phyloP scores from a whole-genome alignment of 805 yeast genomes.

The Kuraishia floccosa region DNA sequence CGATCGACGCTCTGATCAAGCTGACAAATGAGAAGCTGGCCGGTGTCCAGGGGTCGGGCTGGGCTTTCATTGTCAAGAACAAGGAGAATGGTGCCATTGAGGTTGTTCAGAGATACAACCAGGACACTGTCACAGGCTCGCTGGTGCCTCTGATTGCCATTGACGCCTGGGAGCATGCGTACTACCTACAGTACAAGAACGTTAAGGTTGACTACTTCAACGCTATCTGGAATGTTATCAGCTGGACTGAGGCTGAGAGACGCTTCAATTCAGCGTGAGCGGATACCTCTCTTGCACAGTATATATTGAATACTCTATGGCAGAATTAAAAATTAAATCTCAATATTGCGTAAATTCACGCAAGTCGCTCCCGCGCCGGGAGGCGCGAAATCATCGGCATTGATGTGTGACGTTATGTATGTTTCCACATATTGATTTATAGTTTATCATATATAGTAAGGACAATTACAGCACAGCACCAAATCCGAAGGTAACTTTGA shows the following conservation, averaged over 20 bases:
- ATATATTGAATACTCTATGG: too few relatives aligned
- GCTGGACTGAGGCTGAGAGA: slow-evolving; percentile 84
- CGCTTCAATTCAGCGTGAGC: slow-evolving; percentile 44
- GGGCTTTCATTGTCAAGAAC: slow-evolving; percentile 89
- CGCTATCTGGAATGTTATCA: slow-evolving; percentile 89
- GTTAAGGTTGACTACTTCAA: slow-evolving; percentile 87
- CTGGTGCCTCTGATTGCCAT: slow-evolving; percentile 74
- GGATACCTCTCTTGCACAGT: too few relatives aligned
- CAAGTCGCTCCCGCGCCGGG: too few relatives aligned
- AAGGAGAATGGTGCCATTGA: slow-evolving; percentile 64
- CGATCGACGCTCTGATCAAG: slow-evolving; percentile 53
- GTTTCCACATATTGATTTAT: too few relatives aligned
- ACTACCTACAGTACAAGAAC: slow-evolving; percentile 87
- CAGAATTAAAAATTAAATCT: too few relatives aligned
- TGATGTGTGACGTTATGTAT: too few relatives aligned
- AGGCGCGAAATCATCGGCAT: not conserved
- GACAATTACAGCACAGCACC: slow-evolving; percentile 73
- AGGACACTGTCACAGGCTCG: slow-evolving; percentile 70
- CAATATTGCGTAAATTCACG: too few relatives aligned
- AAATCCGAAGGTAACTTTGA: slow-evolving; percentile 87
- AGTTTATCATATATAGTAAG: too few relatives aligned
- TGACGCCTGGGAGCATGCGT: slow-evolving; percentile 97
- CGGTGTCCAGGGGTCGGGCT: slow-evolving; percentile 90
- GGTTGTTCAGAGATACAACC: slow-evolving; percentile 74
- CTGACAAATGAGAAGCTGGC: slow-evolving; percentile 64